phyloP scores from a whole-genome alignment of 768 basidiomycete genomes.

The Russula sp. region DNA sequence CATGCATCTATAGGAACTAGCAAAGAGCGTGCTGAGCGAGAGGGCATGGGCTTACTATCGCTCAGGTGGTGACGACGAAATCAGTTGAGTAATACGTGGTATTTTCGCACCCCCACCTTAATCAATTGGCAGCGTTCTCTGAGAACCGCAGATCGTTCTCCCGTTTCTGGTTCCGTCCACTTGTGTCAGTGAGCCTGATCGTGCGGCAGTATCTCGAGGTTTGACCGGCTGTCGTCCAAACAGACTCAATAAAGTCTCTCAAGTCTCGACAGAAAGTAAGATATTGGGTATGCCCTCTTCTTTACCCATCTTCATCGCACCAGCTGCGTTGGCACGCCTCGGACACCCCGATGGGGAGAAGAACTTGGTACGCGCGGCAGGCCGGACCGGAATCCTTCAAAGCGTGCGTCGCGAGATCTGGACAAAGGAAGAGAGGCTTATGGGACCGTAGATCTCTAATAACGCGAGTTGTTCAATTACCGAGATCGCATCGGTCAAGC shows the following conservation, averaged over 20 bases:
- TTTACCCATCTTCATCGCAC: constrained; percentile 37
- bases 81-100: constrained; percentile 12
- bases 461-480: constrained; percentile 31
- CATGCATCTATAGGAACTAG: constrained; percentile 20
- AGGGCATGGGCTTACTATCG: constrained; percentile 30
- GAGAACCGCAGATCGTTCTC: constrained; percentile 22
- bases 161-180: constrained; percentile 83
- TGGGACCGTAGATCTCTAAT: constrained; percentile 25
- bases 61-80: constrained; percentile 27
- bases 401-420: constrained; percentile 31
- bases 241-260: constrained; percentile 27
- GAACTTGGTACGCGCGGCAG: constrained; percentile 39
- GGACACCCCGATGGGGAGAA: constrained; percentile 46
- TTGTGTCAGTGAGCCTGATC: constrained; percentile 33
- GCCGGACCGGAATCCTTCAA: constrained; percentile 37
- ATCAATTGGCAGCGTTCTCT: constrained; percentile 17
- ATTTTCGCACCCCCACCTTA: neutral
- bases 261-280: constrained; percentile 22
- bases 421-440: neutral
- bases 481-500: constrained; percentile 27
- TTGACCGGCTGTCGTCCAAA: neutral
- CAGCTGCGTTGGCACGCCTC: constrained; percentile 34
- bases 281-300: constrained; percentile 24
- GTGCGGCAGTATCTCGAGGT: neutral
- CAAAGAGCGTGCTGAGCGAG: constrained; percentile 24